These are phyloP conservation scores for Ogataea paraovalis DNA, from an alignment of 805 yeast species.

Conservation along the genomic window DNA sequence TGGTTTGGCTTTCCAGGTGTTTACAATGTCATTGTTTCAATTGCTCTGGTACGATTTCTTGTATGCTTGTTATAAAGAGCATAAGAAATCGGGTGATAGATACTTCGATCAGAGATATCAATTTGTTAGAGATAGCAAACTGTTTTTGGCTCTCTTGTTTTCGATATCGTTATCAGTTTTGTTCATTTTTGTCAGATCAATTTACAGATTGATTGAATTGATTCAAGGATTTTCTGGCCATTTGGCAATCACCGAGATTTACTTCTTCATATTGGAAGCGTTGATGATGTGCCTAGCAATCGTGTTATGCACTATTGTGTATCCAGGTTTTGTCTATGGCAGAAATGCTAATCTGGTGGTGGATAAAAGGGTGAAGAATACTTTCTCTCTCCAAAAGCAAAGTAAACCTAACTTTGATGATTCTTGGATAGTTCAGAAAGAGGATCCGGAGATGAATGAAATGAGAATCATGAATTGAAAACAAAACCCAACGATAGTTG, in stretches of 20 bases:
- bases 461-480: too few relatives aligned
- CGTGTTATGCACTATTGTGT: slow-evolving; percentile 45
- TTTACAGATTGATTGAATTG: slow-evolving; percentile 71
- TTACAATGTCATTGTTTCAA: slow-evolving; percentile 61
- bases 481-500: too few relatives aligned
- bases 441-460: too few relatives aligned
- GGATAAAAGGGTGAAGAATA: slow-evolving; percentile 9
- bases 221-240: slow-evolving; percentile 68
- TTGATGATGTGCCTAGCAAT: slow-evolving; percentile 54
- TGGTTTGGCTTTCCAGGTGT: slow-evolving; percentile 75
- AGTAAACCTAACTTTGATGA: background rate
- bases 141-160: slow-evolving; percentile 42
- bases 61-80: slow-evolving; percentile 32
- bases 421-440: too few relatives aligned
- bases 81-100: slow-evolving; percentile 25
- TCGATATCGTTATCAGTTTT: slow-evolving; percentile 45
- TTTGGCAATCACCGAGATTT: slow-evolving; percentile 57
- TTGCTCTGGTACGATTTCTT: slow-evolving; percentile 46
- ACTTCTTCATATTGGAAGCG: slow-evolving; percentile 58
- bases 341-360: slow-evolving; percentile 12
- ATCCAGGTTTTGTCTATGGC: slow-evolving; percentile 62
- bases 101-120: slow-evolving; percentile 35
- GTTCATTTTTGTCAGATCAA: slow-evolving; percentile 60
- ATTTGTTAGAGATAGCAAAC: slow-evolving; percentile 31
- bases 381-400: slow-evolving; percentile 4